Evolutionary conservation across 805 yeast genomes (phyloP), one percentile per base, ranked within the genome.

Genomic region (Kazachstania africana): DNA sequence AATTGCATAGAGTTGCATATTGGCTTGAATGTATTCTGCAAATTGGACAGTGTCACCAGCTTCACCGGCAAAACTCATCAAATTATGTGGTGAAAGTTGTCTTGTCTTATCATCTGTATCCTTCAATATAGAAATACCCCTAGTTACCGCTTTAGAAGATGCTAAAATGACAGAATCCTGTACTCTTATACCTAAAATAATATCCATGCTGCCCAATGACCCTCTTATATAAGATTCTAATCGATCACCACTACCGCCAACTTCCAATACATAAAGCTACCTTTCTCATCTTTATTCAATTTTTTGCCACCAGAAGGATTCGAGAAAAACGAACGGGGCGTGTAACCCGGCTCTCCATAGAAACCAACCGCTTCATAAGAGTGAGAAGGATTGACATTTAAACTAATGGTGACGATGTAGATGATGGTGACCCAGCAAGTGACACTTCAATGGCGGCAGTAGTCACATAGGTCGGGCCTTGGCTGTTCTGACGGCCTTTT

Each of bases 41-140:
- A 91, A 91, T 54, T 87, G 91, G 5, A 78, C 84, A 35, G 96
- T 82, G 54, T 91, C 98, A 39, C 98, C 98, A 3, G 95, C 70
- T 55, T 91, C 98, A 35, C 98, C 98, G 2, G 94, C 78, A 62
- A 63, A 87, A 26, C 96, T 95, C 63, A 91, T 68, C 44, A 87
- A 62, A 33, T 81, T 71, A 53, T 79, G 88, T 24, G 75, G 68
- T 44, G 82, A 82, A 46, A 88, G 66, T 19, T 57, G 59, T 42
- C 87, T 63, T 8, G 93, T 82, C 61, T 84, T 84, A 58, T 78
- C 85, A 57, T 84, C 95, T 29, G 69, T 65, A 32, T 72, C 75
- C 50, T 82, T 82, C 43, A 84, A 60, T 31, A 84, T 70, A 10
- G 94, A 78, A 34, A 85, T 79, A 35, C 95, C 95, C 44, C 98